Percentiles rank a stretch among this genome's conserved stretches.
Conservation (phyloP, 805 yeast species). For the Torulaspora gathmanii region DNA sequence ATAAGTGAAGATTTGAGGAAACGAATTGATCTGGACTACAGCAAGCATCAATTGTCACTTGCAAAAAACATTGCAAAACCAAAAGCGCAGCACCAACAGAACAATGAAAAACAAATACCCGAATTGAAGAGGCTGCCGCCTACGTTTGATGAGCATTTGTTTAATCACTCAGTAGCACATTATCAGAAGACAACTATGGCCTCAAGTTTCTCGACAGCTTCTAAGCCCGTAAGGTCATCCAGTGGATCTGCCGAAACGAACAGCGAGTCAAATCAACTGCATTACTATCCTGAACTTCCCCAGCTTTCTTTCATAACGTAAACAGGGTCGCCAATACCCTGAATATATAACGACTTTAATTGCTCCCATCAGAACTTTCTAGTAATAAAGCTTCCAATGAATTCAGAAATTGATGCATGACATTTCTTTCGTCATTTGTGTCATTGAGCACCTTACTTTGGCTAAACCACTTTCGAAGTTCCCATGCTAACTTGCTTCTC, state of each 20-base stretch:
- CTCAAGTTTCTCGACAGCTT: neutral
- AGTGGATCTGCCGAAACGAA: neutral
- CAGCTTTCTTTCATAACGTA: constrained; percentile 12
- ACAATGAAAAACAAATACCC: constrained; percentile 1
- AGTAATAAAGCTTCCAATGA: constrained; percentile 1
- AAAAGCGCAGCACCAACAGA: constrained; percentile 5
- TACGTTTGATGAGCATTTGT: constrained; percentile 28
- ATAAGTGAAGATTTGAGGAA: constrained; percentile 29
- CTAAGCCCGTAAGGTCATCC: neutral
- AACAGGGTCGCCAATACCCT: neutral
- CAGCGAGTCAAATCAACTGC: neutral
- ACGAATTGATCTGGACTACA: constrained; percentile 20
- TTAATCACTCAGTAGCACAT: constrained; percentile 25
- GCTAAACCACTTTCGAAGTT: constrained; percentile 1
- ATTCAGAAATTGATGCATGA: neutral
- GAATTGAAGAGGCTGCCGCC: constrained; percentile 16
- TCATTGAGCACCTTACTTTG: neutral
- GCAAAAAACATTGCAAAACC: constrained; percentile 29
- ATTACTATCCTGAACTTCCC: constrained; percentile 28
- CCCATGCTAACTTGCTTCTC: neutral
- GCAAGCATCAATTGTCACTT: constrained; percentile 24
- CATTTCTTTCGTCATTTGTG: neutral
- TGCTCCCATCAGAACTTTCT: neutral
- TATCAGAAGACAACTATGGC: constrained; percentile 9
- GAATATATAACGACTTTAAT: neutral